Conservation (phyloP, 2,329 filamentous ascomycete species). For the Cryphonectria carpinicola region DNA sequence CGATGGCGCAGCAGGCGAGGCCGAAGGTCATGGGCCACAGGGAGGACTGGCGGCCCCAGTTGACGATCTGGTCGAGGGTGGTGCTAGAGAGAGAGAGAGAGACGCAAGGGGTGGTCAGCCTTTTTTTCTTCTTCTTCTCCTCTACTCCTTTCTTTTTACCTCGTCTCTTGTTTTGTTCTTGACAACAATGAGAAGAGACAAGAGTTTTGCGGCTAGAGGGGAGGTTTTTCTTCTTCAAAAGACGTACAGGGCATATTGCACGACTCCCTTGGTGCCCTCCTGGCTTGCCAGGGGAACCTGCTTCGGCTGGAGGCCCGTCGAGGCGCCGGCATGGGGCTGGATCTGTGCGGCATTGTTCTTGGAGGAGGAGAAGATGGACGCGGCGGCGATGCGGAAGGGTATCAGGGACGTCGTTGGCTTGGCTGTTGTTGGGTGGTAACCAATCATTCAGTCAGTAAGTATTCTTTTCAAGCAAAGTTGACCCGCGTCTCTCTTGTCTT, state of each 20-base stretch:
- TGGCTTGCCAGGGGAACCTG: slow-evolving; percentile 80
- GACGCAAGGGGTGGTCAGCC: background rate
- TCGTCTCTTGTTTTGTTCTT: background rate
- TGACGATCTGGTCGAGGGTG: slow-evolving; percentile 76
- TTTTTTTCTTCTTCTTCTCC: no score
- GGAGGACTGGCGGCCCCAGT: slow-evolving; percentile 84
- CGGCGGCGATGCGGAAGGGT: slow-evolving; percentile 65
- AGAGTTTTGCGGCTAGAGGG: background rate
- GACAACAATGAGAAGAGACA: background rate
- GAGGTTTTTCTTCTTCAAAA: background rate
- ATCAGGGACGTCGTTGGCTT: slow-evolving; percentile 67
- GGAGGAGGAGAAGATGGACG: slow-evolving; percentile 67
- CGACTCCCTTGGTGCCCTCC: slow-evolving; percentile 75
- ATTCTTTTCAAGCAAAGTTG: background rate
- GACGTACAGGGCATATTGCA: slow-evolving; percentile 86
- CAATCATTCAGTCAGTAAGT: slow-evolving; percentile 29
- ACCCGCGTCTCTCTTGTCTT: background rate
- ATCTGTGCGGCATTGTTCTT: slow-evolving; percentile 61
- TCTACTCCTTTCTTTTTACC: background rate
- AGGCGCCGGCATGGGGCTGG: slow-evolving; percentile 52
- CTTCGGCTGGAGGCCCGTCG: slow-evolving; percentile 58
- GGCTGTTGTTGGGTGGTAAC: slow-evolving; percentile 48
- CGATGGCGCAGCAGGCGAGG: slow-evolving; percentile 84
- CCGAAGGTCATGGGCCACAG: slow-evolving; percentile 90
- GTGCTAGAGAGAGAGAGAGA: slow-evolving; percentile 54